Conservation (phyloP, 495 filamentous ascomycete species). For the Neurospora sp. region DNA sequence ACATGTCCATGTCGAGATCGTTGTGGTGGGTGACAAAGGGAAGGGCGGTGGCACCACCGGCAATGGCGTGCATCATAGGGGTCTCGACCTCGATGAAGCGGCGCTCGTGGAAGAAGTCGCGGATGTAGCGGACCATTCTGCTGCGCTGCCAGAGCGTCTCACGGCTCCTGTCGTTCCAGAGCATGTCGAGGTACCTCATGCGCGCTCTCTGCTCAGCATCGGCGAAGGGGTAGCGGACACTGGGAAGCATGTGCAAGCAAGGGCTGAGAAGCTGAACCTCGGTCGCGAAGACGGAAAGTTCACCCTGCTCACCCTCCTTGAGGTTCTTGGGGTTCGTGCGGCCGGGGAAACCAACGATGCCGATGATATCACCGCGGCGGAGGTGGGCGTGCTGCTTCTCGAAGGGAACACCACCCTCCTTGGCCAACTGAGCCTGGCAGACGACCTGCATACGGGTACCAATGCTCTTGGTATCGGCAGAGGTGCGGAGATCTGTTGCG, state of each 20-base stretch:
- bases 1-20: slow-evolving; percentile 84
- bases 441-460: slow-evolving; percentile 84
- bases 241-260: slow-evolving; percentile 87
- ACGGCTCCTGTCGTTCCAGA: slow-evolving; percentile 82
- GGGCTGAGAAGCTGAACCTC: slow-evolving; percentile 79
- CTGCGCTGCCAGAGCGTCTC: slow-evolving; percentile 73
- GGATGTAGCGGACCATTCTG: slow-evolving; percentile 78
- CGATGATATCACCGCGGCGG: slow-evolving; percentile 84
- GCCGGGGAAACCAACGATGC: slow-evolving; percentile 78
- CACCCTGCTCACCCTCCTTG: slow-evolving; percentile 60
- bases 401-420: slow-evolving; percentile 52
- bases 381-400: slow-evolving; percentile 83
- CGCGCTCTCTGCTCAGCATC: slow-evolving; percentile 88
- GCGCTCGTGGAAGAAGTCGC: slow-evolving; percentile 71
- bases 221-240: slow-evolving; percentile 87
- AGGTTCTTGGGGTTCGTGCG: slow-evolving; percentile 79
- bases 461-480: slow-evolving; percentile 28
- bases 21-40: slow-evolving; percentile 95
- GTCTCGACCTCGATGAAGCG: slow-evolving; percentile 96
- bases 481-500: slow-evolving; percentile 57
- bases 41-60: slow-evolving; percentile 91
- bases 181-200: slow-evolving; percentile 86
- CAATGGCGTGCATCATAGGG: slow-evolving; percentile 93
- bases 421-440: slow-evolving; percentile 69
- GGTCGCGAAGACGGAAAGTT: slow-evolving; percentile 87